Evolutionary conservation across 1,284 basidiomycete genomes (phyloP), one percentile per base, ranked within the genome.

Genomic region (Tylopilus sp.): DNA sequence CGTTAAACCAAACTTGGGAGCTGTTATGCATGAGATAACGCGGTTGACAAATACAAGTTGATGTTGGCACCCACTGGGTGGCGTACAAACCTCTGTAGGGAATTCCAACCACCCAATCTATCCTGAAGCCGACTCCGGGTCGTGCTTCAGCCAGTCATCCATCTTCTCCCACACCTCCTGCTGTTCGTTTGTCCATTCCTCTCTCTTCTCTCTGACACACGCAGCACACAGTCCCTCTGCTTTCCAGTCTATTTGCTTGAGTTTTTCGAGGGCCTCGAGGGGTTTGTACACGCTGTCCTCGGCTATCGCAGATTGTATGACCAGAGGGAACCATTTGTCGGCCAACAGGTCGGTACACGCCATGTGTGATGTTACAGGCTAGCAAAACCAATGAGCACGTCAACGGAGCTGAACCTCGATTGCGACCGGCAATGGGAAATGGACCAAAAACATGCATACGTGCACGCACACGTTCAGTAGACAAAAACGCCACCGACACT

Each of bases 261-360:
- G 76, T 43, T 70, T 67, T 61, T 83, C 77, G 22, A 90, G 70
- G 26, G 83, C 84, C 70, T 88, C 85, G 22, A 90, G 73, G 20
- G 88, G 86, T 51, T 80, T 82, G 54, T 81, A 85, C 43, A 84
- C 82, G 15, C 81, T 80, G 48, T 78, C 78, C 50, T 75, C 71
- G 10, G 72, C 71, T 24, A 89, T 74, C 0, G 85, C 84, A 13
- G 83, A 84, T 43, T 79, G 72, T 36, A 86, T 84, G 13, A 89
- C 84, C 33, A 82, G 72, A 15, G 74, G 59, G 77, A 88, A 85
- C 87, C 87, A 90, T 47, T 70, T 75, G 52, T 84, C 83, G 0
- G 85, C 87, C 51, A 89, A 76, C 0, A 82, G 69, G 62, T 87
- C 82, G 10, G 86, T 88, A 66, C 88, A 90, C 4, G 70, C 72